Conservation (phyloP, 345 rosid genomes). For the Corchorus capsularis region DNA sequence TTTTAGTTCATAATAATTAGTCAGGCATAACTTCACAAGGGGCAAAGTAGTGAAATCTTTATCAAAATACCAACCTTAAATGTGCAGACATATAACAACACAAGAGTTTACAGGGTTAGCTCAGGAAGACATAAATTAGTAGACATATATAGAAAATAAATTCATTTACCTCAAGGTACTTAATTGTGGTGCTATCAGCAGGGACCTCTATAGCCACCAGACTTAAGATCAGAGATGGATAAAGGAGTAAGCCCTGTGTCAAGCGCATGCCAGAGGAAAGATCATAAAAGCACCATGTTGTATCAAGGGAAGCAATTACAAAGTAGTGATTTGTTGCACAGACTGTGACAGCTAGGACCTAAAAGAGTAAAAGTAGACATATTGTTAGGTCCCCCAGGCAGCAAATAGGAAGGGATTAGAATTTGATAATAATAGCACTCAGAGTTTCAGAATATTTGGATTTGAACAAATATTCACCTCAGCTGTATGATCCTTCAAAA, state of each 20-base stretch:
- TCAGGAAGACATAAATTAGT: too few relatives aligned
- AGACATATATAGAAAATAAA: too few relatives aligned
- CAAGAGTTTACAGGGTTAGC: too few relatives aligned
- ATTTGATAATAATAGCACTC: not conserved
- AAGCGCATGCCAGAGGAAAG: slow-evolving; percentile 83
- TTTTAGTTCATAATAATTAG: too few relatives aligned
- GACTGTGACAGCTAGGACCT: slow-evolving; percentile 97
- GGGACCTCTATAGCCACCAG: too few relatives aligned
- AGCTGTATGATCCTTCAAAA: slow-evolving; percentile 78
- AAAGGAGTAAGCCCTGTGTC: slow-evolving; percentile 60
- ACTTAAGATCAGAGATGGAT: not conserved
- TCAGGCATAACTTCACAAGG: slow-evolving; percentile 12
- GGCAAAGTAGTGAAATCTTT: too few relatives aligned
- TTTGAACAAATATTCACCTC: slow-evolving; percentile 54
- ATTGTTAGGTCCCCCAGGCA: not conserved
- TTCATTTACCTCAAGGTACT: slow-evolving; percentile 77
- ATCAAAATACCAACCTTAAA: slow-evolving; percentile 59
- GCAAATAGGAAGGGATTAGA: not conserved
- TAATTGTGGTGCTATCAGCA: slow-evolving; percentile 84
- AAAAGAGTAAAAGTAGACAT: slow-evolving; percentile 23
- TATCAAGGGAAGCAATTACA: slow-evolving; percentile 93
- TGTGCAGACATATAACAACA: slow-evolving; percentile 73
- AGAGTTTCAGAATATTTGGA: not conserved
- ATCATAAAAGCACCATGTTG: slow-evolving; percentile 95
- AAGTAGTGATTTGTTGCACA: slow-evolving; percentile 95